Conservation (phyloP, 1,284 basidiomycete species). For the Pseudozyma flocculosa region DNA sequence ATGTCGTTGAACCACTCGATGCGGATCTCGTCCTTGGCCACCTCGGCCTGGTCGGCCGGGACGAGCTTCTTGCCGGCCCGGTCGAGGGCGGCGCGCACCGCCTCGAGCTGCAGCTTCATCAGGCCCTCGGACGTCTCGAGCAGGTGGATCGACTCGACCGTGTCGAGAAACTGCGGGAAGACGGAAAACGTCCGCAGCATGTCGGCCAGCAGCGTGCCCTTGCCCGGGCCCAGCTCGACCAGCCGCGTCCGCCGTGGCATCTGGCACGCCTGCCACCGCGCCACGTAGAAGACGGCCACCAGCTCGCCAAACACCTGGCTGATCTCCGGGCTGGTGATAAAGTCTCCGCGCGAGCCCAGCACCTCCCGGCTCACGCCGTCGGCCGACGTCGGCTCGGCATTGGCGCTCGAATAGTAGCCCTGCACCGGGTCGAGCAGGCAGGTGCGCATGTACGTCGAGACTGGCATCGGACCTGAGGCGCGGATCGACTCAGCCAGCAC, state of each 20-base stretch:
- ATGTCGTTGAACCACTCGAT: slow-evolving; percentile 76
- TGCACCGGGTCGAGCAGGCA: slow-evolving; percentile 53
- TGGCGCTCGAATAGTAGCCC: slow-evolving; percentile 52
- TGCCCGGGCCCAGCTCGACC: slow-evolving; percentile 90
- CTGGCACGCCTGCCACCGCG: slow-evolving; percentile 71
- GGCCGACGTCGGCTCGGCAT: slow-evolving; percentile 8
- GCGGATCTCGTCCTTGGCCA: slow-evolving; percentile 26
- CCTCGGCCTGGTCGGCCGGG: slow-evolving; percentile 10
- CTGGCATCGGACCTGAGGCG: slow-evolving; percentile 49
- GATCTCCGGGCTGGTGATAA: slow-evolving; percentile 95
- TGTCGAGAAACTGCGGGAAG: slow-evolving; percentile 39
- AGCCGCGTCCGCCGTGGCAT: slow-evolving; percentile 67
- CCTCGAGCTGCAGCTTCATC: slow-evolving; percentile 40
- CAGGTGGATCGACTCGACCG: slow-evolving; percentile 44
- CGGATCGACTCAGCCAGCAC: slow-evolving; percentile 31
- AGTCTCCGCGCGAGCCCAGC: slow-evolving; percentile 86
- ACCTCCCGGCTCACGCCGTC: slow-evolving; percentile 62
- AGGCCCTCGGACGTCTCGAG: slow-evolving; percentile 54
- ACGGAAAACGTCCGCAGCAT: slow-evolving; percentile 63
- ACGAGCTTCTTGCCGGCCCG: slow-evolving; percentile 34
- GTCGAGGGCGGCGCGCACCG: slow-evolving; percentile 29
- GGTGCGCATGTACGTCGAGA: slow-evolving; percentile 56
- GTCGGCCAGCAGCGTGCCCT: slow-evolving; percentile 88
- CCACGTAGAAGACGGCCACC: slow-evolving; percentile 69
- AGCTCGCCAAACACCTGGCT: slow-evolving; percentile 91